Evolutionary conservation across 2,329 filamentous ascomycete genomes (phyloP), one percentile per base, ranked within the genome.

Genomic region (Pyrenochaeta sp.): DNA sequence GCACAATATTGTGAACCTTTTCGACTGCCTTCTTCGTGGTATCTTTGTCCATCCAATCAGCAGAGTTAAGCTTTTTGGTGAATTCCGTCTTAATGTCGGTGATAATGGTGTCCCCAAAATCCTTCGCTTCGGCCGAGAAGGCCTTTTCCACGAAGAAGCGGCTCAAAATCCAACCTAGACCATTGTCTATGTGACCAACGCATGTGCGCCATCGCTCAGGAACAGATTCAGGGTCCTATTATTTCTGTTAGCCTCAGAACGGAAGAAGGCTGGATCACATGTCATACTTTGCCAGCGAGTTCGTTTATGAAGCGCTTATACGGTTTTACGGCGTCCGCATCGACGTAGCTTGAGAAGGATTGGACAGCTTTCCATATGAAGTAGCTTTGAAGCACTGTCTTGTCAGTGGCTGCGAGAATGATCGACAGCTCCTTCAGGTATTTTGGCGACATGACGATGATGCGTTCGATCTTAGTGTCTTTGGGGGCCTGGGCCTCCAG

Each of bases 131-230:
- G 9, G 84, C 78, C 0, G 84, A 83, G 58, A 89, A 90, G 1
- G 85, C 79, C 35, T 82, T 82, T 49, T 89, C 81, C 2, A 89
- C 77, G 51, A 85, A 90, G 72, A 89, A 89, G 15, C 85, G 81
- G 60, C 84, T 86, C 11, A 88, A 71, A 35, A 87, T 85, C 85
- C 86, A 89, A 2, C 81, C 81, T 15, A 89, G 65, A 4, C 80
- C 79, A 15, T 69, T 65, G 51, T 87, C 83, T 4, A 86, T 77
- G 22, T 79, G 75, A 6, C 63, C 64, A 19, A 88, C 77, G 55
- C 86, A 89, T 6, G 77, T 84, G 55, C 85, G 78, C 85, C 85
- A 88, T 35, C 85, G 77, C 58, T 89, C 86, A 10, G 82, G 72
- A 14, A 76, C 77, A 2, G 84, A 81, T 37, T 86, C 77, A 1